Percentiles rank a stretch among this genome's conserved stretches.
phyloP scores from a whole-genome alignment of 768 basidiomycete genomes.

The Kwoniella sp. region DNA sequence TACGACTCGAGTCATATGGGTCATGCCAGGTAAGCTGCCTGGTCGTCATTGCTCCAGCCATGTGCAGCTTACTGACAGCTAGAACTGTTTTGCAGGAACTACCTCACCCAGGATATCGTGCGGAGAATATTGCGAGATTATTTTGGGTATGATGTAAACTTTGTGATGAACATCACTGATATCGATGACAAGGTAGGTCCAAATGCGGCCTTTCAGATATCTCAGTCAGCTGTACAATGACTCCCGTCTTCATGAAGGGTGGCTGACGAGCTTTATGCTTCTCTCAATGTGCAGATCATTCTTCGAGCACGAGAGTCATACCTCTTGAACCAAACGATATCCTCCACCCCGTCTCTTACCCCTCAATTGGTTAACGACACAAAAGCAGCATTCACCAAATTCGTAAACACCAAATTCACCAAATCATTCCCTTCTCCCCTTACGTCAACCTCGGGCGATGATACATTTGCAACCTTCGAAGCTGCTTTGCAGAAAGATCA shows the following conservation, averaged over 20 bases:
- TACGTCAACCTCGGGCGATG: slow-evolving; percentile 58
- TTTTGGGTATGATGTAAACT: slow-evolving; percentile 96
- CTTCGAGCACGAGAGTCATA: slow-evolving; percentile 72
- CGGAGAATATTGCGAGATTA: slow-evolving; percentile 89
- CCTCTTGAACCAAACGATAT: slow-evolving; percentile 54
- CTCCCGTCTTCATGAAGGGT: too few relatives aligned
- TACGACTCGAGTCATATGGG: slow-evolving; percentile 99
- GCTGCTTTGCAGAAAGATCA: slow-evolving; percentile 61
- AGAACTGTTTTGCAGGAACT: slow-evolving; percentile 67
- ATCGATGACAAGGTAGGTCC: slow-evolving; percentile 99
- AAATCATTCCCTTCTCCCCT: slow-evolving; percentile 70
- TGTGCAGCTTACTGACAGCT: too few relatives aligned
- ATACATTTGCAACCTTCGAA: slow-evolving; percentile 63
- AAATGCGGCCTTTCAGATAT: too few relatives aligned
- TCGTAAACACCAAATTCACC: slow-evolving; percentile 64
- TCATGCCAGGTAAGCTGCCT: slow-evolving; percentile 81
- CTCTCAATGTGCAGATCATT: slow-evolving; percentile 71
- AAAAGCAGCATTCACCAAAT: slow-evolving; percentile 67
- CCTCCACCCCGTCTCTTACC: slow-evolving; percentile 58
- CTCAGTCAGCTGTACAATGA: too few relatives aligned
- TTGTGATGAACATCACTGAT: slow-evolving; percentile 99
- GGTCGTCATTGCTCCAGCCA: too few relatives aligned
- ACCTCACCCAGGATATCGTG: slow-evolving; percentile 90
- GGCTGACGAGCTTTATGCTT: too few relatives aligned
- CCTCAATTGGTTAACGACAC: slow-evolving; percentile 64